A percentile compares a stretch with the other conserved stretches of the same genome.
Conservation (phyloP, 768 basidiomycete genomes). For the Macrolepiota dolichaula region DNA sequence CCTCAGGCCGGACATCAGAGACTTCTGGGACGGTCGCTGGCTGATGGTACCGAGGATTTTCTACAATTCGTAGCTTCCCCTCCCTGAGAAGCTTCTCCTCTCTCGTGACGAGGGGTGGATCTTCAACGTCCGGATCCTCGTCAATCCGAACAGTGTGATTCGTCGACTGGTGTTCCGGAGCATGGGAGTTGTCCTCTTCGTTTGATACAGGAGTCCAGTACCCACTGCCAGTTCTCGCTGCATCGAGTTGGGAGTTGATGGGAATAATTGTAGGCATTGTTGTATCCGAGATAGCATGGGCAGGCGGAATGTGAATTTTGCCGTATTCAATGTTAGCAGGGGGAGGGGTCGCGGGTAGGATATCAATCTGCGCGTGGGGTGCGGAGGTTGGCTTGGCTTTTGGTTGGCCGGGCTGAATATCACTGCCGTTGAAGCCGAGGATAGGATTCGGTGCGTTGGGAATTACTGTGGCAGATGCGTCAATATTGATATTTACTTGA, state of each 20-base stretch:
- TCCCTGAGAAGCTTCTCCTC: constrained; percentile 28
- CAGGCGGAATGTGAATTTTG: constrained; percentile 1
- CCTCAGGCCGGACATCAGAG: neutral
- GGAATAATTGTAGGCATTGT: constrained; percentile 1
- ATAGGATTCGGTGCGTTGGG: constrained; percentile 11
- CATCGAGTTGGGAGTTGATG: neutral
- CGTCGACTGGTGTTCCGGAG: neutral
- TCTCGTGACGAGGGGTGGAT: constrained; percentile 26
- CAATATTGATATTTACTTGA: constrained; percentile 8
- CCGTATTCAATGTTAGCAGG: neutral
- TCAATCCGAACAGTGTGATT: neutral
- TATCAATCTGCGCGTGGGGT: neutral
- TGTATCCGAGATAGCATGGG: constrained; percentile 6
- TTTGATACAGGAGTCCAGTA: constrained; percentile 11
- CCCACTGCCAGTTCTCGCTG: constrained; percentile 6
- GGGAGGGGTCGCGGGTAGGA: neutral
- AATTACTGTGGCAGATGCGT: neutral
- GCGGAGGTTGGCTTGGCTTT: neutral
- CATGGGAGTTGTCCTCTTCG: constrained; percentile 5
- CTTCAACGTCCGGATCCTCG: constrained; percentile 15
- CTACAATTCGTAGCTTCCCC: constrained; percentile 41
- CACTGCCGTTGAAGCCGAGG: constrained; percentile 9
- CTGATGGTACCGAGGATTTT: constrained; percentile 49
- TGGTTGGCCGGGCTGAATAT: neutral
- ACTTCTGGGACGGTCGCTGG: neutral